Percentiles rank a stretch among this genome's conserved stretches.
Evolutionary conservation across 2,329 filamentous ascomycete genomes (phyloP).

Genomic region (Calonectria pseudoturangicola): DNA sequence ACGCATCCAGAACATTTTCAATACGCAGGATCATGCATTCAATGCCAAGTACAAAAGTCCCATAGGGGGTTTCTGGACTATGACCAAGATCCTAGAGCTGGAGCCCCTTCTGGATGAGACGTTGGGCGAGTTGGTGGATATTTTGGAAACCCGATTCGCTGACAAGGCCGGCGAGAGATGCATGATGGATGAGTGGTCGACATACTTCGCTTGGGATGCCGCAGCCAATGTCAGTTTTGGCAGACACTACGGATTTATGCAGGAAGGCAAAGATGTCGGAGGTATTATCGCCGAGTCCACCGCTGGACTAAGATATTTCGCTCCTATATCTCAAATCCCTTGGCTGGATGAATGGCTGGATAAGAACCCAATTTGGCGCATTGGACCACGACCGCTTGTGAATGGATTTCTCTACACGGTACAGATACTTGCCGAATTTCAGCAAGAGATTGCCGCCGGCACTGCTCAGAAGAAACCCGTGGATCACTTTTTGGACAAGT

Average conservation of each 20-base stretch:
- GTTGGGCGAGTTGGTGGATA: background rate
- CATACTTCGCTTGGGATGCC: background rate
- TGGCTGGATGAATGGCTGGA: background rate
- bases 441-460: background rate
- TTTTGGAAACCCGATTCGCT: background rate
- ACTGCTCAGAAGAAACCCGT: background rate
- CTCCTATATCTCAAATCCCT: background rate
- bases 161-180: background rate
- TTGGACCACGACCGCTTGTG: background rate
- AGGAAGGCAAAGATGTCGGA: background rate
- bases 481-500: background rate
- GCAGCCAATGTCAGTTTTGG: background rate
- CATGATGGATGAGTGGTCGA: background rate
- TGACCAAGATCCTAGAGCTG: background rate
- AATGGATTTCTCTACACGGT: background rate
- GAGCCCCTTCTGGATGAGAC: background rate
- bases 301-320: background rate
- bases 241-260: background rate
- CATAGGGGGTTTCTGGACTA: background rate
- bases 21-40: background rate
- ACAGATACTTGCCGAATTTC: background rate
- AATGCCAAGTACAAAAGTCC: background rate
- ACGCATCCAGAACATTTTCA: background rate
- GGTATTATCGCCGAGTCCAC: conserved; percentile 1
- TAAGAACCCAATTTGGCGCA: background rate